Evolutionary conservation across 495 filamentous ascomycete species (phyloP).

Genomic region (Chaetomium cochliodes): DNA sequence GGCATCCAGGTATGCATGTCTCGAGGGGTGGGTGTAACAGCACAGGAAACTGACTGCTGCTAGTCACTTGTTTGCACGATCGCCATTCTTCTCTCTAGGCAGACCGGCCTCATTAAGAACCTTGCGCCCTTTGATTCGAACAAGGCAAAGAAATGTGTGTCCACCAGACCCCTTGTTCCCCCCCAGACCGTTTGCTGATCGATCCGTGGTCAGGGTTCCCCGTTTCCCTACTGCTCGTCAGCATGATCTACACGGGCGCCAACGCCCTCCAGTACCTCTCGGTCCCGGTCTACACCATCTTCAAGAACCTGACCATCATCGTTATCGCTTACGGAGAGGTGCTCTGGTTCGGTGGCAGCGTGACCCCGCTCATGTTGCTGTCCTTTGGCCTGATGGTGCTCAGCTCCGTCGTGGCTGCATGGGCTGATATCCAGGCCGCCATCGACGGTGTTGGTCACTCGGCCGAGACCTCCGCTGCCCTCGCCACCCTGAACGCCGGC

Average conservation of each 20-base stretch:
- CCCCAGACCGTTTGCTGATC: constrained; percentile 26
- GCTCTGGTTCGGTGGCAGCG: constrained; percentile 96
- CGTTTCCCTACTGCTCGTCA: constrained; percentile 92
- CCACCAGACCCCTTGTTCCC: background rate
- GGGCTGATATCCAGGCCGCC: constrained; percentile 95
- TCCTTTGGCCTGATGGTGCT: constrained; percentile 98
- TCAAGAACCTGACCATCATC: constrained; percentile 99
- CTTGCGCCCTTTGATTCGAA: constrained; percentile 81
- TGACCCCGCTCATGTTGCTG: constrained; percentile 82
- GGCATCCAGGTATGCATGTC: constrained; percentile 71
- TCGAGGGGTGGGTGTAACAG: background rate
- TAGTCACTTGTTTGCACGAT: constrained; percentile 88
- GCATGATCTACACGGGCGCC: constrained; percentile 98
- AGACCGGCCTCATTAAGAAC: constrained; percentile 78
- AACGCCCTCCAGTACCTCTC: constrained; percentile 96
- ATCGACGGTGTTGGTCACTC: constrained; percentile 58
- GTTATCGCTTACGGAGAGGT: constrained; percentile 98
- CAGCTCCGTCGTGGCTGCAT: constrained; percentile 91
- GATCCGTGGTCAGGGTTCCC: constrained; percentile 73
- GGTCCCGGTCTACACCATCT: constrained; percentile 98
- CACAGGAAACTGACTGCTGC: constrained; percentile 27
- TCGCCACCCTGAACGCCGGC: constrained; percentile 90
- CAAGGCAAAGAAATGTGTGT: constrained; percentile 88
- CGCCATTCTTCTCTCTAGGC: constrained; percentile 83
- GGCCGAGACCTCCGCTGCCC: constrained; percentile 64